These are phyloP conservation scores for Knoxdaviesia capensis DNA, from an alignment of 2,329 filamentous ascomycete genomes.

Conservation along the genomic window DNA sequence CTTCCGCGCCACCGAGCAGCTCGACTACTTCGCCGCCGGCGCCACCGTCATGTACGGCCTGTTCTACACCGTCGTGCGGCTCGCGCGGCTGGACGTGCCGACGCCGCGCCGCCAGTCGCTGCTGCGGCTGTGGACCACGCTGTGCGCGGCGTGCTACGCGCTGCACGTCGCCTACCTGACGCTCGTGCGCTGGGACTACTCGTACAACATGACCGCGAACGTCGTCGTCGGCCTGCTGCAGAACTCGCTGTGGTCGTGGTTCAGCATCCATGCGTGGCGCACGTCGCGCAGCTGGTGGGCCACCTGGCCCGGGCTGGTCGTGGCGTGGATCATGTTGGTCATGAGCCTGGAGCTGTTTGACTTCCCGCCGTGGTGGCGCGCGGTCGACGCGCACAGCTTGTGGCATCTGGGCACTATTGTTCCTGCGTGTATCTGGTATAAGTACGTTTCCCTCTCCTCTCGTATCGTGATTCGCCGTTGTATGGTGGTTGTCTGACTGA, in stretches of 20 bases:
- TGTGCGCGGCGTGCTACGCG: conserved; percentile 52
- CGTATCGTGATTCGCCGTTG: background rate
- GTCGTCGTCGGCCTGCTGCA: conserved; percentile 61
- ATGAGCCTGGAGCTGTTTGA: conserved; percentile 95
- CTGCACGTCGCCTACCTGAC: conserved; percentile 69
- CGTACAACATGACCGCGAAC: conserved; percentile 95
- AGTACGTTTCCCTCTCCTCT: conserved; percentile 39
- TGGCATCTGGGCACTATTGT: conserved; percentile 91
- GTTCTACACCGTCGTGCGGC: conserved; percentile 64
- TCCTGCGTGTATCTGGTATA: conserved; percentile 83
- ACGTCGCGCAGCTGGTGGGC: conserved; percentile 60
- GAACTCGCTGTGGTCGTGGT: conserved; percentile 72
- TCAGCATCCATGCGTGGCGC: conserved; percentile 55
- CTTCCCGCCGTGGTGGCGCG: conserved; percentile 66
- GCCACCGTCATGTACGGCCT: conserved; percentile 79
- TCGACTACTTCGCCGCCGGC: conserved; percentile 92
- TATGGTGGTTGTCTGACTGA: background rate
- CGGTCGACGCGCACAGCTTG: conserved; percentile 80
- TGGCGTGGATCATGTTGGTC: conserved; percentile 75
- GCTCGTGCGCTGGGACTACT: conserved; percentile 80
- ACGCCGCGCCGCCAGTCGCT: conserved; percentile 23
- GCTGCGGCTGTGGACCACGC: conserved; percentile 52
- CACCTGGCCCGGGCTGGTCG: conserved; percentile 74
- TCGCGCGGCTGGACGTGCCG: conserved; percentile 59
- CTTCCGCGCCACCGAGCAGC: conserved; percentile 67